Conservation (phyloP, 2,329 filamentous ascomycete species). For the Penicillium sp. region DNA sequence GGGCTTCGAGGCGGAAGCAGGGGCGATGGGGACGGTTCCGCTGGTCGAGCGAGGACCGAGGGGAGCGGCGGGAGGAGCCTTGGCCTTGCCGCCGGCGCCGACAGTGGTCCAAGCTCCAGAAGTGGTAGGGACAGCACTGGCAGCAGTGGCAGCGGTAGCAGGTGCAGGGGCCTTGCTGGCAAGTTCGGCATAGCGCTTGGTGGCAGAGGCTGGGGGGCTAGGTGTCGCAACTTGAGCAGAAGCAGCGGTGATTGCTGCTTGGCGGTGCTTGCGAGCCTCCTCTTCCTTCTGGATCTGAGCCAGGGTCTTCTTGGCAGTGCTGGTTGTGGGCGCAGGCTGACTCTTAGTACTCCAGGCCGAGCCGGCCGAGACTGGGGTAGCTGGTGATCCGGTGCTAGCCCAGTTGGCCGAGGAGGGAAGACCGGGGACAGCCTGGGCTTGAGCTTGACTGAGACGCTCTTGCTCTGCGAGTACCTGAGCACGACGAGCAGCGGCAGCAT, state of each 20-base stretch:
- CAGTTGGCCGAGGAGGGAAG: slow-evolving; percentile 88
- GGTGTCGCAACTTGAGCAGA: slow-evolving; percentile 53
- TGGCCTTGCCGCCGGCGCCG: slow-evolving; percentile 89
- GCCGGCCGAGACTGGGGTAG: slow-evolving; percentile 58
- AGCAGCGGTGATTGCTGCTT: slow-evolving; percentile 52
- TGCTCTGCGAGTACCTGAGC: slow-evolving; percentile 72
- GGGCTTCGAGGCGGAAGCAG: slow-evolving; percentile 52
- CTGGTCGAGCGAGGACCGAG: slow-evolving; percentile 54
- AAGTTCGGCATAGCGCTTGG: slow-evolving; percentile 93
- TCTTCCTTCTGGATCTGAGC: slow-evolving; percentile 98
- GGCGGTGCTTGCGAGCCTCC: slow-evolving; percentile 82
- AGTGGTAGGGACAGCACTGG: slow-evolving; percentile 44
- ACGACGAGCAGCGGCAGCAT: slow-evolving; percentile 76
- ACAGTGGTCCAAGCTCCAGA: slow-evolving; percentile 87
- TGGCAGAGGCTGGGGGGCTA: slow-evolving; percentile 54
- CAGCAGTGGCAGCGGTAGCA: slow-evolving; percentile 40
- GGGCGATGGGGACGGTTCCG: slow-evolving; percentile 44
- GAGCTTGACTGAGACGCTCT: slow-evolving; percentile 69
- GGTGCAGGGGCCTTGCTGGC: slow-evolving; percentile 72
- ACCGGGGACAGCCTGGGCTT: slow-evolving; percentile 68
- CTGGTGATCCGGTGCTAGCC: slow-evolving; percentile 75
- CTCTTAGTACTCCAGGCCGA: slow-evolving; percentile 59
- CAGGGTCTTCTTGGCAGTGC: slow-evolving; percentile 77
- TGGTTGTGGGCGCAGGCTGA: slow-evolving; percentile 40
- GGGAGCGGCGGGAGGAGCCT: slow-evolving; percentile 62